Conservation (phyloP, 371 early-diverging fungal species). For the Dichotomocladium elegans region DNA sequence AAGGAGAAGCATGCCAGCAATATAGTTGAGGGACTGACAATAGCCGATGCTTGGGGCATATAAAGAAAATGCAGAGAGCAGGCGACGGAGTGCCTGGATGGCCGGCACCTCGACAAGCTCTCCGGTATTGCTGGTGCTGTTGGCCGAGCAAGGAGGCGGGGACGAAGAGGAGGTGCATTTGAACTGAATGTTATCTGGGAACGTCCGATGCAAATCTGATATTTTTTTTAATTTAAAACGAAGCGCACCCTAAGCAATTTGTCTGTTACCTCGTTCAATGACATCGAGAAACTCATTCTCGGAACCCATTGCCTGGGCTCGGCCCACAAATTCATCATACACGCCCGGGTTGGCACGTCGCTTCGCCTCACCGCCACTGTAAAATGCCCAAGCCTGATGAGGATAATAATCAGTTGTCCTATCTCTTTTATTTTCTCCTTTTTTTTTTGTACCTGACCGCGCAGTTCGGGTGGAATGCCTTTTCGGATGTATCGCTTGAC, state of each 20-base stretch:
- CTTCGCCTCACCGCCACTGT: slow-evolving; percentile 76
- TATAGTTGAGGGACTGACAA: slow-evolving; percentile 83
- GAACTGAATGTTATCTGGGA: slow-evolving; percentile 77
- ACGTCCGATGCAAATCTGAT: slow-evolving; percentile 74
- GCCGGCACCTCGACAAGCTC: slow-evolving; percentile 39
- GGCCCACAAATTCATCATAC: slow-evolving; percentile 50
- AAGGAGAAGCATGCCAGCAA: slow-evolving; percentile 77
- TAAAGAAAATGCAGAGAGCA: slow-evolving; percentile 70
- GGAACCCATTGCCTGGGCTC: slow-evolving; percentile 44
- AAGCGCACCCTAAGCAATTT: neutral
- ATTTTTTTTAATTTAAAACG: neutral
- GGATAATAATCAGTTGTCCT: neutral
- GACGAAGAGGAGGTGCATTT: slow-evolving; percentile 21
- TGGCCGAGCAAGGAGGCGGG: too few species aligned
- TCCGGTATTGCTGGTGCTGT: slow-evolving; percentile 14
- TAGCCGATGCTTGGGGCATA: slow-evolving; percentile 70
- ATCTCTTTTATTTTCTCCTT: neutral
- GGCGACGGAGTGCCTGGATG: slow-evolving; percentile 51
- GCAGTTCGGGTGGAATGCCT: slow-evolving; percentile 77
- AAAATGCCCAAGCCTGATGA: slow-evolving; percentile 73
- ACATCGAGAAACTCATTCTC: slow-evolving; percentile 71
- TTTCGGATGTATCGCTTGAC: slow-evolving; percentile 81
- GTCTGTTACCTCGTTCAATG: slow-evolving; percentile 52
- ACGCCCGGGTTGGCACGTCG: slow-evolving; percentile 57
- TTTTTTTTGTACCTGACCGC: slow-evolving; percentile 56